These are phyloP conservation scores for Poa annua DNA, from an alignment of 176 grass and related monocot genomes.

Conservation along the genomic window DNA sequence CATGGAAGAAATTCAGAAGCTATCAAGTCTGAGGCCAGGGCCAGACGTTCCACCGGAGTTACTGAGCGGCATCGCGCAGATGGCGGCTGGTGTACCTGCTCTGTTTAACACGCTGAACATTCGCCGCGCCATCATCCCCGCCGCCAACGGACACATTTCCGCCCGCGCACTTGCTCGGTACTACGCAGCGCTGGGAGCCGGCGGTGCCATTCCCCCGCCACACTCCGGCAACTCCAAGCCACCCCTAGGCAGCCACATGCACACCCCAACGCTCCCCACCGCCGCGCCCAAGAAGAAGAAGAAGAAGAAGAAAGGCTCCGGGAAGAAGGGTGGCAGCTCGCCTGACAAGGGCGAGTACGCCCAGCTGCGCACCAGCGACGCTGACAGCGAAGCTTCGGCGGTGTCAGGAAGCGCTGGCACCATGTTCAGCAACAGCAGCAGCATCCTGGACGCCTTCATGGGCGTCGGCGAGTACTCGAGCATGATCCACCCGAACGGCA, in stretches of 20 bases:
- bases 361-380: constrained; percentile 30
- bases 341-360: neutral
- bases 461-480: constrained; percentile 54
- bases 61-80: constrained; percentile 57
- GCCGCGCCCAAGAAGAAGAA: constrained; percentile 49
- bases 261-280: constrained; percentile 60
- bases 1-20: constrained; percentile 69
- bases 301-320: constrained; percentile 49
- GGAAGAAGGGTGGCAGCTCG: constrained; percentile 40
- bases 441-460: constrained; percentile 65
- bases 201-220: constrained; percentile 67
- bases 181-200: constrained; percentile 63
- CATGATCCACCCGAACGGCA: constrained; percentile 61
- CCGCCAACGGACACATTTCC: constrained; percentile 89
- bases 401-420: constrained; percentile 12
- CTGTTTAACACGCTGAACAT: constrained; percentile 90
- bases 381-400: constrained; percentile 5
- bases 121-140: constrained; percentile 82
- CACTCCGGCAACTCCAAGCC: constrained; percentile 59
- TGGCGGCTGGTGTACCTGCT: constrained; percentile 59
- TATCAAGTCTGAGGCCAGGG: constrained; percentile 48
- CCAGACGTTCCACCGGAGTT: constrained; percentile 40
- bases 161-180: constrained; percentile 92
- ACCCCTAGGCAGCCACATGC: constrained; percentile 71
- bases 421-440: constrained; percentile 59